These are phyloP conservation scores for Leccinum sublutescens DNA, from an alignment of 768 basidiomycete species.

Conservation along the genomic window DNA sequence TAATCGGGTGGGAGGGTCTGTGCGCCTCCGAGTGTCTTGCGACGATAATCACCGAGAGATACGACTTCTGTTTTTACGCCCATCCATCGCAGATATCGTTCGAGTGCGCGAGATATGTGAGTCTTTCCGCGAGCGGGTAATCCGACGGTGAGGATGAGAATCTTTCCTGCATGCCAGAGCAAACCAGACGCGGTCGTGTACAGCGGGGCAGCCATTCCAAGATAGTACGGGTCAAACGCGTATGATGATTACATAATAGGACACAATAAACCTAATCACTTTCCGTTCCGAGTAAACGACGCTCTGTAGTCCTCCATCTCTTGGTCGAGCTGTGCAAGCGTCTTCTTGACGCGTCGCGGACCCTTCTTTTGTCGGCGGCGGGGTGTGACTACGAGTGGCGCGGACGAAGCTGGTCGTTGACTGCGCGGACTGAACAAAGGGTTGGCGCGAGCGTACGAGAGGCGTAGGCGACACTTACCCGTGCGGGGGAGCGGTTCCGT, in stretches of 20 bases:
- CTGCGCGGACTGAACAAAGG: slow-evolving; percentile 20
- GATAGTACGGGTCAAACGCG: background rate
- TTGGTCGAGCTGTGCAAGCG: slow-evolving; percentile 62
- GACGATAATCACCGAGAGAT: slow-evolving; percentile 91
- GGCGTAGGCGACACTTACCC: slow-evolving; percentile 11
- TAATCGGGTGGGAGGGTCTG: slow-evolving; percentile 90
- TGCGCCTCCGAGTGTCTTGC: slow-evolving; percentile 86
- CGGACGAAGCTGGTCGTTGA: slow-evolving; percentile 10
- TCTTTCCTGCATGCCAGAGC: slow-evolving; percentile 92
- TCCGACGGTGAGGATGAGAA: slow-evolving; percentile 89
- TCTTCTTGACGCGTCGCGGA: slow-evolving; percentile 69
- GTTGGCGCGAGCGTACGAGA: slow-evolving; percentile 1
- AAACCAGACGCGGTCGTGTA: slow-evolving; percentile 90
- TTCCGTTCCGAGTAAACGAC: slow-evolving; percentile 13
- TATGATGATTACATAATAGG: slow-evolving; percentile 21
- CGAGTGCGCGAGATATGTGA: slow-evolving; percentile 91
- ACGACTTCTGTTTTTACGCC: slow-evolving; percentile 96
- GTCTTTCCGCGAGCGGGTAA: slow-evolving; percentile 95
- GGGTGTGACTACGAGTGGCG: slow-evolving; percentile 30
- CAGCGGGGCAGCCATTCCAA: slow-evolving; percentile 80
- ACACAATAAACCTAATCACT: slow-evolving; percentile 4
- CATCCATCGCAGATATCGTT: slow-evolving; percentile 98
- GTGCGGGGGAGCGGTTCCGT: slow-evolving; percentile 5
- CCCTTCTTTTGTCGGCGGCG: slow-evolving; percentile 65
- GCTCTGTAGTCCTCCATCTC: slow-evolving; percentile 83